Conservation (phyloP, 768 basidiomycete species). For the Mycena pura region DNA sequence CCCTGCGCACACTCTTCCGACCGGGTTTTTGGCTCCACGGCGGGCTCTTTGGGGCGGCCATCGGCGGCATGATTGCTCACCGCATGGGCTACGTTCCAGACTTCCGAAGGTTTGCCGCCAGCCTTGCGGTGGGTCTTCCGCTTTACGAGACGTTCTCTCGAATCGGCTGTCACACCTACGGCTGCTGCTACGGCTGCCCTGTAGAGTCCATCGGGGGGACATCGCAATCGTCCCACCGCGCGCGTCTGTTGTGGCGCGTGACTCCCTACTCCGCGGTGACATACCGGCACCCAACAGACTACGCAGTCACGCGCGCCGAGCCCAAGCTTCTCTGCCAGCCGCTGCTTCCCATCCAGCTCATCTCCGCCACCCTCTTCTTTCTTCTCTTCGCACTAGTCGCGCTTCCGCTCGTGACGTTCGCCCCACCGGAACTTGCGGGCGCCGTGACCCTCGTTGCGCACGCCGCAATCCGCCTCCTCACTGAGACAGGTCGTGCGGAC, state of each 20-base stretch:
- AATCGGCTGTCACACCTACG: constrained; percentile 29
- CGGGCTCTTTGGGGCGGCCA: constrained; percentile 20
- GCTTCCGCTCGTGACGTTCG: neutral
- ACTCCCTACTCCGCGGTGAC: constrained; percentile 16
- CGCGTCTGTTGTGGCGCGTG: constrained; percentile 10
- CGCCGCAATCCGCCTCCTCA: constrained; percentile 20
- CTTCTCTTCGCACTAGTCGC: constrained; percentile 15
- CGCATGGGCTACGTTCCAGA: constrained; percentile 11
- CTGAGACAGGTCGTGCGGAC: constrained; percentile 27
- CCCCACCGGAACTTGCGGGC: constrained; percentile 8
- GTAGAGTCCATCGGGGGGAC: constrained; percentile 10
- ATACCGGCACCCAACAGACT: constrained; percentile 20
- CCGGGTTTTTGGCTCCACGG: constrained; percentile 31
- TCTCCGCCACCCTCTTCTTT: constrained; percentile 28
- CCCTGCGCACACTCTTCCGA: constrained; percentile 23
- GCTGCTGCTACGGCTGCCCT: constrained; percentile 28
- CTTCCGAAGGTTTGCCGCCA: constrained; percentile 15
- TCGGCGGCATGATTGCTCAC: constrained; percentile 11
- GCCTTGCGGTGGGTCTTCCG: constrained; percentile 28
- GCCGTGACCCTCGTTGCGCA: constrained; percentile 20
- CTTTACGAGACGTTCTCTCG: constrained; percentile 28
- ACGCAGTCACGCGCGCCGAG: constrained; percentile 26
- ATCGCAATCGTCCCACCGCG: neutral
- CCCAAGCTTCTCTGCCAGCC: constrained; percentile 22
- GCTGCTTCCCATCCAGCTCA: constrained; percentile 27